Evolutionary conservation across 2,329 filamentous ascomycete genomes (phyloP).

Genomic region (Trichoderma oligosporum): DNA sequence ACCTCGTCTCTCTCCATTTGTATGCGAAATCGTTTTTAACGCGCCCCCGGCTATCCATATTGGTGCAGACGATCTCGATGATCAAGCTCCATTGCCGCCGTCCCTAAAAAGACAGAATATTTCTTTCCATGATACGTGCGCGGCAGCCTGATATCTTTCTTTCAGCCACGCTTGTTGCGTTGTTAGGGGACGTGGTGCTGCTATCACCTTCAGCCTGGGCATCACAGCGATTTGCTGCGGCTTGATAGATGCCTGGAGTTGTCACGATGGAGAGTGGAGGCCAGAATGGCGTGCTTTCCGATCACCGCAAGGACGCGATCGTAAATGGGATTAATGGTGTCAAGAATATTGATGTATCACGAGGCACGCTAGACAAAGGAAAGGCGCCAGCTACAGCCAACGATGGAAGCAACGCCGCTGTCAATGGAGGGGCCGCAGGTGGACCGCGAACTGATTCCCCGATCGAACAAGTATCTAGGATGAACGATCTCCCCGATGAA

Average conservation of each 20-base stretch:
- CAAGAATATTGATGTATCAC: conserved; percentile 24
- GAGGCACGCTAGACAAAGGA: conserved; percentile 33
- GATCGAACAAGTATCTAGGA: conserved; percentile 33
- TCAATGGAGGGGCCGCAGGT: conserved; percentile 31
- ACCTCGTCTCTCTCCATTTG: background rate
- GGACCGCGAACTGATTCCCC: conserved; percentile 22
- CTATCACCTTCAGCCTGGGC: conserved; percentile 15
- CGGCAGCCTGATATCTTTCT: conserved; percentile 18
- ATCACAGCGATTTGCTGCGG: conserved; percentile 15
- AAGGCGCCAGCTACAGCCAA: conserved; percentile 25
- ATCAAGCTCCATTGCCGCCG: conserved; percentile 24
- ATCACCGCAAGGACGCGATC: conserved; percentile 51
- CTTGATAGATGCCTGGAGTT: conserved; percentile 46
- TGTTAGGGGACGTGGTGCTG: conserved; percentile 20
- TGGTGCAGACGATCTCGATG: conserved; percentile 24
- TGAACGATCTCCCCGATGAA: conserved; percentile 59
- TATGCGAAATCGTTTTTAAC: conserved; percentile 13
- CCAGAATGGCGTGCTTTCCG: conserved; percentile 51
- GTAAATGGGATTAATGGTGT: conserved; percentile 44
- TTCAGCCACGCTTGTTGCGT: conserved; percentile 20
- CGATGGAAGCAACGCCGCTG: conserved; percentile 24
- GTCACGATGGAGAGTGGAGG: conserved; percentile 55
- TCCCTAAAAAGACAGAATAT: conserved; percentile 20
- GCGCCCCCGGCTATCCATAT: conserved; percentile 22
- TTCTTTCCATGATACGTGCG: conserved; percentile 23